Base-by-base conservation (phyloP, 2,329 filamentous ascomycete genomes). In the Pseudogymnoascus sp. region DNA sequence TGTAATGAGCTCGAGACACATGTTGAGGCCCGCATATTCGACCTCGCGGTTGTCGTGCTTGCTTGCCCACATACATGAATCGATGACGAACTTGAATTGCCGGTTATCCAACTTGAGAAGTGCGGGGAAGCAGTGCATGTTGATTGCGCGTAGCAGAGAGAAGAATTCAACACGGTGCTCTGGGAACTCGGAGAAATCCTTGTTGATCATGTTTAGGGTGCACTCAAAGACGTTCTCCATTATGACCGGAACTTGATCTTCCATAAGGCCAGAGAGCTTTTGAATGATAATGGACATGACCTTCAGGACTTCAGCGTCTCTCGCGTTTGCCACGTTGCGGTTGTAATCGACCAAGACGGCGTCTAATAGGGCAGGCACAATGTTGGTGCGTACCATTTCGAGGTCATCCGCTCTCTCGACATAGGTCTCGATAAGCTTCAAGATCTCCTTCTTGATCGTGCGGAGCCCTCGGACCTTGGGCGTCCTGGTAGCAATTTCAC, bases 141-240 rank as follows among this genome's bases (percentile, higher is more conserved):
- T 99, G 78, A 99, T 98, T 12, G 93, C 91, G 69, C 96, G 86
- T 38, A 99, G 83, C 24, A 99, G 85, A 77, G 96, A 97, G 84
- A 99, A 99, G 78, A 99, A 99, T 76, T 98, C 93, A n/a, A 99
- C 95, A 64, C 96, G 89, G 75, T 99, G 95, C 76, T 99, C 95
- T 0, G 95, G 95, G 76, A 96, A 99, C 74, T 99, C 95, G 56
- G 96, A 97, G 77, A 99, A 99, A 77, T 99, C 95, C 79, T 99
- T 99, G 85, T 98, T 99, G 79, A 99, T 99, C 95, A 99, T 99
- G 72, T 96, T 92, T 63, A 99, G 82, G 2, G 95, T 99, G 80
- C 93, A 98, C 77, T 98, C 93, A 72, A 99, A 99, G 26, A 99
- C 91, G 69, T 93, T 96, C 76, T 98, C 93, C 90, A 99, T 96